phyloP scores from a whole-genome alignment of 2,329 filamentous ascomycete genomes.

The Didymella lethalis region DNA sequence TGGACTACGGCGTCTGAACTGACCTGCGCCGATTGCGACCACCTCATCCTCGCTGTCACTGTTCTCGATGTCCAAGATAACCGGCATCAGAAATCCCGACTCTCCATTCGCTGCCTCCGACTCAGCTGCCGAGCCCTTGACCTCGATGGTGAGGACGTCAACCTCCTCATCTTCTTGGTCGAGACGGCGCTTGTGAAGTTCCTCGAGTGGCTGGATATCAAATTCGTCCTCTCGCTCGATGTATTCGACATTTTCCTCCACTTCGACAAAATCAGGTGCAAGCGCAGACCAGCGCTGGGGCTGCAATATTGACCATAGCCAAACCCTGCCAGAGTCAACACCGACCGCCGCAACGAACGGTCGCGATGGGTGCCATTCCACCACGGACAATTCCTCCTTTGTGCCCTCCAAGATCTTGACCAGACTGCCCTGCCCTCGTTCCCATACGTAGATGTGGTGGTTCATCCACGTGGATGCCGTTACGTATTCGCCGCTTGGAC shows the following conservation, averaged over 20 bases:
- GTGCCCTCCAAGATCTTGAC: slow-evolving; percentile 97
- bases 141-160: slow-evolving; percentile 82
- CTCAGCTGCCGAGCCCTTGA: slow-evolving; percentile 61
- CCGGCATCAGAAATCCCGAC: slow-evolving; percentile 84
- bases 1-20: slow-evolving; percentile 85
- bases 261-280: slow-evolving; percentile 94
- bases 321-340: slow-evolving; percentile 89
- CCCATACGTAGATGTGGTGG: slow-evolving; percentile 98
- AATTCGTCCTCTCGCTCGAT: slow-evolving; percentile 96
- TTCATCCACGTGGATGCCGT: slow-evolving; percentile 98
- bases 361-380: slow-evolving; percentile 90
- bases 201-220: slow-evolving; percentile 94
- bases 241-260: slow-evolving; percentile 98
- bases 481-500: slow-evolving; percentile 92
- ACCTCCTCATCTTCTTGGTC: slow-evolving; percentile 94
- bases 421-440: slow-evolving; percentile 88
- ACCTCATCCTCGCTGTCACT: slow-evolving; percentile 95
- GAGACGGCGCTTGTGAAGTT: slow-evolving; percentile 87
- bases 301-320: slow-evolving; percentile 94
- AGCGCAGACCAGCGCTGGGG: slow-evolving; percentile 97
- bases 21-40: slow-evolving; percentile 73
- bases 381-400: slow-evolving; percentile 93
- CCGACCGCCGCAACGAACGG: slow-evolving; percentile 91
- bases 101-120: slow-evolving; percentile 54
- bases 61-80: slow-evolving; percentile 89